Conservation (phyloP, 169 alveolate species). For the Cryptosporidium viatorum region DNA sequence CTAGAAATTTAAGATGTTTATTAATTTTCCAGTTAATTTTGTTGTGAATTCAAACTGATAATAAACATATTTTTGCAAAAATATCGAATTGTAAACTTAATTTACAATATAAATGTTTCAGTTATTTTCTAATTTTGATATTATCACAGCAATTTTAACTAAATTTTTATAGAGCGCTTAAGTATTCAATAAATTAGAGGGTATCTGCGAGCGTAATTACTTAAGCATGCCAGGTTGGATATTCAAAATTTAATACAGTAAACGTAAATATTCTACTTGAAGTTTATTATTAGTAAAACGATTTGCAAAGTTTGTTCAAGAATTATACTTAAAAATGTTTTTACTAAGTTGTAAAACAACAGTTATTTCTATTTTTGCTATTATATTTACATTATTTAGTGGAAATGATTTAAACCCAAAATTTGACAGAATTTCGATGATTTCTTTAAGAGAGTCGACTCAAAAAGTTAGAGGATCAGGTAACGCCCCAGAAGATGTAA, state of each 20-base stretch:
- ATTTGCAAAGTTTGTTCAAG: background rate
- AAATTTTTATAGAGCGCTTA: background rate
- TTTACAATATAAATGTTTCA: too few species aligned
- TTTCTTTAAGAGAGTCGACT: slow-evolving; percentile 6
- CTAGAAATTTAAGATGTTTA: background rate
- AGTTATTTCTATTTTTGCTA: background rate
- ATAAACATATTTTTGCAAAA: too few species aligned
- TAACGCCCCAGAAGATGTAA: background rate
- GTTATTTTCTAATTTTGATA: background rate
- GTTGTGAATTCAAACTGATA: too few species aligned
- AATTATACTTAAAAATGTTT: background rate
- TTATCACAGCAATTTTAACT: too few species aligned
- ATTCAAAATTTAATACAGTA: background rate
- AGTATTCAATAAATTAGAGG: background rate
- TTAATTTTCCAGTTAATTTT: too few species aligned
- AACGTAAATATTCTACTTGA: background rate
- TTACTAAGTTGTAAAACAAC: background rate
- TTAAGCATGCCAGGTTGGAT: background rate
- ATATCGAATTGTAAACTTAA: too few species aligned
- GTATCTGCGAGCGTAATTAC: slow-evolving; percentile 16
- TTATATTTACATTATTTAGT: background rate
- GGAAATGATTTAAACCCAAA: background rate
- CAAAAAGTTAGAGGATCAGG: background rate
- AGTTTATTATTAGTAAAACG: background rate
- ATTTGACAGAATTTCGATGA: background rate